A percentile compares a stretch with the other conserved stretches of the same genome.
Conservation (phyloP, 371 early-diverging fungal species). For the Haplosporangium sp. region DNA sequence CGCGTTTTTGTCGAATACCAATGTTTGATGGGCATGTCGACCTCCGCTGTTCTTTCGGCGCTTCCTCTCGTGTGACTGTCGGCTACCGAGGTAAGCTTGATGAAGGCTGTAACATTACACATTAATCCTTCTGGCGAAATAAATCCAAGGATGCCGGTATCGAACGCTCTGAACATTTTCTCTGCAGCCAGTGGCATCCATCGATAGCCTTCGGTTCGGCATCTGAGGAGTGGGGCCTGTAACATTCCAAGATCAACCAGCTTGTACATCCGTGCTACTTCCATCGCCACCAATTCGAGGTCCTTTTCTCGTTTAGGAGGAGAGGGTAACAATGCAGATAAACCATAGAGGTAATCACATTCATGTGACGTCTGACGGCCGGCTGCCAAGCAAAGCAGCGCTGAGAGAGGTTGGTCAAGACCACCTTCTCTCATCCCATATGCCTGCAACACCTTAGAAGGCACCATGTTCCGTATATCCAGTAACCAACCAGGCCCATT, state of each 20-base stretch:
- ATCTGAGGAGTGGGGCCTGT: conserved; percentile 3
- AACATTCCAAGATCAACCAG: conserved; percentile 4
- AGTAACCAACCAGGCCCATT: neutral
- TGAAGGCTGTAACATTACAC: conserved; percentile 6
- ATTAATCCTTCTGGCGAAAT: conserved; percentile 3
- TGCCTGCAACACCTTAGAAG: neutral
- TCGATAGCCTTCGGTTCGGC: conserved; percentile 13
- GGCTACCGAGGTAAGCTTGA: conserved; percentile 15
- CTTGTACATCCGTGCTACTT: conserved; percentile 17
- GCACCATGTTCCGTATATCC: conserved; percentile 4
- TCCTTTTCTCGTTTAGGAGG: conserved; percentile 3
- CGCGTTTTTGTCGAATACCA: conserved; percentile 16
- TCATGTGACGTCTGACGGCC: conserved; percentile 19
- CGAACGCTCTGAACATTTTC: neutral
- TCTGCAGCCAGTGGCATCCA: conserved; percentile 21
- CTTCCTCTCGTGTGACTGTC: neutral
- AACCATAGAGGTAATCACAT: conserved; percentile 16
- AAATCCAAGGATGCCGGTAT: neutral
- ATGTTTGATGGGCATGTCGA: conserved; percentile 1
- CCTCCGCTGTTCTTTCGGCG: neutral
- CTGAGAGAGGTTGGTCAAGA: conserved; percentile 1
- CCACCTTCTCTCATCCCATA: conserved; percentile 11
- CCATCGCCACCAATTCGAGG: conserved; percentile 8
- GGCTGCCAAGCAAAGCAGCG: neutral
- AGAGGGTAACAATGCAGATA: conserved; percentile 20